These are phyloP conservation scores for Sonneratia caseolaris DNA, from an alignment of 345 rosid species.

Conservation along the genomic window DNA sequence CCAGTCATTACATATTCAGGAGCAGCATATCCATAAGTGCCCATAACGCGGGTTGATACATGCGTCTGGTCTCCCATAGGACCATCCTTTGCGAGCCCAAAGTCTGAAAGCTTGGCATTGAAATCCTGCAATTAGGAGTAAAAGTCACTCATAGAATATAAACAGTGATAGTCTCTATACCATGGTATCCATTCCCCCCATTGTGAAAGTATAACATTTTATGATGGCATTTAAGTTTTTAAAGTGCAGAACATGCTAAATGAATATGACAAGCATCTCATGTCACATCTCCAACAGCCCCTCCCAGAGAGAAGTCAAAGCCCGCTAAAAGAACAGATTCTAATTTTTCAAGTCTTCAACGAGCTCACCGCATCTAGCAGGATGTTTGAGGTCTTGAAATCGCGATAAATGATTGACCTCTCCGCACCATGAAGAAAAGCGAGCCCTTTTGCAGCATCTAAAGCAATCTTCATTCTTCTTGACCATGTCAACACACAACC, in stretches of 20 bases:
- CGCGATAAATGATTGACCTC: constrained; percentile 34
- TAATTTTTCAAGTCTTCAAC: background rate
- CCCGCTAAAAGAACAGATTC: background rate
- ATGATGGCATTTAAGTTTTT: background rate
- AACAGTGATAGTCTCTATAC: background rate
- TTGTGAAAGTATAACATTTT: background rate
- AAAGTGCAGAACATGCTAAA: background rate
- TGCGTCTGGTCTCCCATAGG: constrained; percentile 35
- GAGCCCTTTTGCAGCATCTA: constrained; percentile 36
- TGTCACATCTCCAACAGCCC: background rate
- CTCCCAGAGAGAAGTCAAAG: background rate
- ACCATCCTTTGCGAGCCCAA: constrained; percentile 40
- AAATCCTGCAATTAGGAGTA: constrained; percentile 17
- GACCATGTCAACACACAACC: constrained; percentile 17
- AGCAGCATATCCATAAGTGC: constrained; percentile 38
- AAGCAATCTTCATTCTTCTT: constrained; percentile 35
- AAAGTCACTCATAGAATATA: background rate
- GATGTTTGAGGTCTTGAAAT: constrained; percentile 34
- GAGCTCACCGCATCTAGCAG: constrained; percentile 28
- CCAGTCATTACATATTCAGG: constrained; percentile 39
- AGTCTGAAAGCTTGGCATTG: constrained; percentile 37
- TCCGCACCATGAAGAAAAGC: constrained; percentile 35
- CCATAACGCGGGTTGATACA: constrained; percentile 39
- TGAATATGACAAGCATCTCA: background rate
- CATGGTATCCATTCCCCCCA: background rate